phyloP scores from a whole-genome alignment of 176 grass and related monocot genomes.

The Eremochloa ophiuroides region DNA sequence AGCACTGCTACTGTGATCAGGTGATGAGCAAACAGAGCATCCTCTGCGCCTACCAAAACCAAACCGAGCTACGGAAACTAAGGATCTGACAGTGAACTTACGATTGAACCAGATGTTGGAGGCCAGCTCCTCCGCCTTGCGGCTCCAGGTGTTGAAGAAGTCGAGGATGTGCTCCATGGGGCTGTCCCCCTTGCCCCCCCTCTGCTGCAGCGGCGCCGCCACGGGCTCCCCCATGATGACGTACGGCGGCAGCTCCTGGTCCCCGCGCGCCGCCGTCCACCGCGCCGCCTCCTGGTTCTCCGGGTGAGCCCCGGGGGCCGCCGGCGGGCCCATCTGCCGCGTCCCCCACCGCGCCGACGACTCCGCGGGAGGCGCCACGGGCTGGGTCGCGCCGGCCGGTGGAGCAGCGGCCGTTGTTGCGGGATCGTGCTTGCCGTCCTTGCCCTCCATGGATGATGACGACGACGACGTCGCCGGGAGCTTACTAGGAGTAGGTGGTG shows the following conservation, averaged over 20 bases:
- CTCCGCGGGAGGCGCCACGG: not conserved
- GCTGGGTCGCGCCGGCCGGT: conserved; percentile 27
- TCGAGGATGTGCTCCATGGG: conserved; percentile 89
- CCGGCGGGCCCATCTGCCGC: conserved; percentile 67
- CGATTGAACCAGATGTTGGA: conserved; percentile 83
- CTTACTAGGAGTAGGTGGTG: not conserved
- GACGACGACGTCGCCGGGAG: not conserved
- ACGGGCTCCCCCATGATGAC: conserved; percentile 41
- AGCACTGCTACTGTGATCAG: not conserved
- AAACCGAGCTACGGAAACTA: not conserved
- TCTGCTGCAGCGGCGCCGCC: not conserved
- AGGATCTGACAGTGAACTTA: conserved; percentile 18
- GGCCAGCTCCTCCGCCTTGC: conserved; percentile 78
- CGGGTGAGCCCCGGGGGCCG: conserved; percentile 65
- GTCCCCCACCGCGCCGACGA: conserved; percentile 60
- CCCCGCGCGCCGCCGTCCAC: conserved; percentile 44
- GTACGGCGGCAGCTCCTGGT: conserved; percentile 78
- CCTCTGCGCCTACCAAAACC: not conserved
- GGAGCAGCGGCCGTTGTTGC: not conserved
- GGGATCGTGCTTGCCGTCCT: conserved; percentile 11
- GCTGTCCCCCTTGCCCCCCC: conserved; percentile 25
- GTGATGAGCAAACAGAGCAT: not conserved
- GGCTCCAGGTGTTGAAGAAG: conserved; percentile 87
- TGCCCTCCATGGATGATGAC: conserved; percentile 26
- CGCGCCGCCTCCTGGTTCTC: conserved; percentile 70